Conservation (phyloP, 768 basidiomycete species). For the Cystofilobasidium ferigula region DNA sequence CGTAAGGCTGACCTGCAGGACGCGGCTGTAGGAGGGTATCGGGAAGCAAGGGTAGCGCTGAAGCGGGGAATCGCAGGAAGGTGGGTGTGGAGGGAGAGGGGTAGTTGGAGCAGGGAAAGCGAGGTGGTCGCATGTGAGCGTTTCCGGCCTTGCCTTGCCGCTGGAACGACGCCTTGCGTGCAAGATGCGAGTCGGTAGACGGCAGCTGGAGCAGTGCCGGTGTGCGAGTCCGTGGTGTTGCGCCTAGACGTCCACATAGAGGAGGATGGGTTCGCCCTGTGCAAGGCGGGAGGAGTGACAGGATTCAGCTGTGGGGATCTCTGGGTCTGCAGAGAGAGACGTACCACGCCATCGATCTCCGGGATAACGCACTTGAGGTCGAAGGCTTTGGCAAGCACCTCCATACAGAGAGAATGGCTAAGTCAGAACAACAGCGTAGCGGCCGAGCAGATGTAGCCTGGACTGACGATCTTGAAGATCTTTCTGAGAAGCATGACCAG, state of each 20-base stretch:
- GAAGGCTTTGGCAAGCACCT: constrained; percentile 52
- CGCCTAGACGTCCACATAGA: constrained; percentile 57
- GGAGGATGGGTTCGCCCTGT: constrained; percentile 72
- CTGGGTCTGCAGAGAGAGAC: constrained; percentile 1
- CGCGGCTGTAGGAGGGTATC: not conserved
- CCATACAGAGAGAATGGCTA: not conserved
- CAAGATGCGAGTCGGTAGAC: not conserved
- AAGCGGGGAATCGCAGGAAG: not conserved
- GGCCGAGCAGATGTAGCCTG: not conserved
- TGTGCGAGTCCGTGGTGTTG: not conserved
- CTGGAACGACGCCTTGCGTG: too few relatives aligned
- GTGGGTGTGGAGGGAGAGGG: not conserved
- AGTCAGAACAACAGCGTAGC: not conserved
- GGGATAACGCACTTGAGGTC: constrained; percentile 67
- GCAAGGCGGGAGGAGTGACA: not conserved
- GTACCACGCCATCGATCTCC: constrained; percentile 84
- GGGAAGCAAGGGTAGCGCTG: not conserved
- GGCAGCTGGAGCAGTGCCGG: not conserved
- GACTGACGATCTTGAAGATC: constrained; percentile 60
- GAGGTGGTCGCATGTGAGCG: too few relatives aligned
- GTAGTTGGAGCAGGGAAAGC: not conserved
- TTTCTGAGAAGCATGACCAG: constrained; percentile 41
- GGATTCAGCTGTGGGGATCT: not conserved
- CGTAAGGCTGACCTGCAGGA: constrained; percentile 4
- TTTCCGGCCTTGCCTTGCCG: too few relatives aligned